A percentile compares a stretch with the other conserved stretches of the same genome.
Conservation (phyloP, 1,284 basidiomycete genomes). For the Lentinula novae-zelandiae region DNA sequence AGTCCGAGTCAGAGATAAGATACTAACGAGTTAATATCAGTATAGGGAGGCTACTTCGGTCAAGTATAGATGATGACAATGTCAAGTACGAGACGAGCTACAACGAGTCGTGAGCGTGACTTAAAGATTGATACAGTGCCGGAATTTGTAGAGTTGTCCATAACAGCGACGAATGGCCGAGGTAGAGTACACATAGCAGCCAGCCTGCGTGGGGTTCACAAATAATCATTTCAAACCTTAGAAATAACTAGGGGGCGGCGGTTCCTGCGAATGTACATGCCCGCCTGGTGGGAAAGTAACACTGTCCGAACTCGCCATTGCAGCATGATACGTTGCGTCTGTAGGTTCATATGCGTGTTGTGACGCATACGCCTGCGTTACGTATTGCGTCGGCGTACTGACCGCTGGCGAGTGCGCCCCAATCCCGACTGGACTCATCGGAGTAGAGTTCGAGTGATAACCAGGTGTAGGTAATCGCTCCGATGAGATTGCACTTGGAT, state of each 20-base stretch:
- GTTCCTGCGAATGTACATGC: not conserved
- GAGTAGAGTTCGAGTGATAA: not conserved
- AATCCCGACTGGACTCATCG: not conserved
- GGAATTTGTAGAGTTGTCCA: not conserved
- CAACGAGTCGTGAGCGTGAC: not conserved
- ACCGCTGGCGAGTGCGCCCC: not conserved
- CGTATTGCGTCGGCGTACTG: not conserved
- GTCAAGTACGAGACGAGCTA: not conserved
- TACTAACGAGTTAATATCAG: too few relatives aligned
- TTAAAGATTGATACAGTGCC: not conserved
- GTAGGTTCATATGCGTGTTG: constrained; percentile 14
- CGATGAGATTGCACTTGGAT: not conserved
- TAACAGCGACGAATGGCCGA: not conserved
- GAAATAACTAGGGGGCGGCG: not conserved
- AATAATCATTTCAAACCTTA: not conserved
- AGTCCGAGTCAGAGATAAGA: not conserved
- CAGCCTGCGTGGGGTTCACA: not conserved
- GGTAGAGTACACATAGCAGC: not conserved
- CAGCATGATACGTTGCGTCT: constrained; percentile 14
- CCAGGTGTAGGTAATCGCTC: constrained; percentile 4
- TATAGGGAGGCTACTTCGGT: too few relatives aligned
- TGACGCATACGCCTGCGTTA: not conserved
- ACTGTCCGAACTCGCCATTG: constrained; percentile 11
- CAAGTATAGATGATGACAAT: not conserved
- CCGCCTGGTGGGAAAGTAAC: not conserved